Percentiles rank a stretch among this genome's conserved stretches.
Evolutionary conservation across 768 basidiomycete species (phyloP).

Genomic region (Trametes coccinea): DNA sequence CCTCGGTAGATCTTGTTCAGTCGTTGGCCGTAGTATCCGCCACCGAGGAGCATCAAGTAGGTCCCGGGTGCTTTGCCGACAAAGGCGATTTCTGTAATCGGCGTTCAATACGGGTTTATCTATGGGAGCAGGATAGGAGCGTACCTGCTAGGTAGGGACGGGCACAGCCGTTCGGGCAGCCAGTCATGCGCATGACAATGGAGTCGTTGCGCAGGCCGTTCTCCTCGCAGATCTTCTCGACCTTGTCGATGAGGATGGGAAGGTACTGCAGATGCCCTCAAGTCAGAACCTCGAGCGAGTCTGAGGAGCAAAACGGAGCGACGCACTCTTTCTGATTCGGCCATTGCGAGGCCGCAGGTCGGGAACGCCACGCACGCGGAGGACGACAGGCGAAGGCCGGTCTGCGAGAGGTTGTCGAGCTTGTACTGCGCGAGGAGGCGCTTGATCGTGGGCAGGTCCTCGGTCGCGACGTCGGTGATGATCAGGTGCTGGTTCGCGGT

Average conservation of each 20-base stretch:
- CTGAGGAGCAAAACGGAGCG: background rate
- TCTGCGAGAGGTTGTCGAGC: slow-evolving; percentile 81
- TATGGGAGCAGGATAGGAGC: slow-evolving; percentile 23
- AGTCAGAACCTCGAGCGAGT: no score
- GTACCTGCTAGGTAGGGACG: slow-evolving; percentile 87
- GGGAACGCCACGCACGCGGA: slow-evolving; percentile 98
- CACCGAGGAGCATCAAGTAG: slow-evolving; percentile 94
- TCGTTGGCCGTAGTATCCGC: slow-evolving; percentile 91
- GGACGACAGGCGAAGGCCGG: slow-evolving; percentile 80
- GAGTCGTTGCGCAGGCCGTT: slow-evolving; percentile 91
- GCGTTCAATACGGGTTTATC: background rate
- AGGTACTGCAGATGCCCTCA: slow-evolving; percentile 59
- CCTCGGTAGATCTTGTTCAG: slow-evolving; percentile 96
- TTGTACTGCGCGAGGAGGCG: slow-evolving; percentile 78
- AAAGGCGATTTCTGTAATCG: slow-evolving; percentile 80
- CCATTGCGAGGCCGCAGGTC: slow-evolving; percentile 87
- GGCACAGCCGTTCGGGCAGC: slow-evolving; percentile 93
- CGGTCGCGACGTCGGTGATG: slow-evolving; percentile 76
- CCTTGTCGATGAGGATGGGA: slow-evolving; percentile 89
- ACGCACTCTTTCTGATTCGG: slow-evolving; percentile 70
- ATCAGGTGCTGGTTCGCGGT: slow-evolving; percentile 96
- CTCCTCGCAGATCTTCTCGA: slow-evolving; percentile 93
- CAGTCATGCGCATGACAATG: slow-evolving; percentile 99
- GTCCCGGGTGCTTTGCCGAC: slow-evolving; percentile 93
- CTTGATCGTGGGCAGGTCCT: slow-evolving; percentile 79